Percentiles rank a stretch among this genome's conserved stretches.
Conservation (phyloP, 2,329 filamentous ascomycete genomes). For the Pseudocercospora crystallina region DNA sequence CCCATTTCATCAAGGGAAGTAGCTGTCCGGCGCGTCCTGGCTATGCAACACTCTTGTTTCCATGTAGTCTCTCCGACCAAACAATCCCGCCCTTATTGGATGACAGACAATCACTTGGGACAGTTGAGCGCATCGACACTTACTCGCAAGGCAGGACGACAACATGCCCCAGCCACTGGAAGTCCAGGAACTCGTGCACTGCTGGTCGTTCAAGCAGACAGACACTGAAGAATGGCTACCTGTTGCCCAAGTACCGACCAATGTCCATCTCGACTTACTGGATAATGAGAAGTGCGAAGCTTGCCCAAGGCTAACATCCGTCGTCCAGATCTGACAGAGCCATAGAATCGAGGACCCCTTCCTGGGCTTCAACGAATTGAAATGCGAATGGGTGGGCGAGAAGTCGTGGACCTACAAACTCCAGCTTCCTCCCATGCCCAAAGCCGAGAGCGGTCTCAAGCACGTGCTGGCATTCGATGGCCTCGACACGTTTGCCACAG, state of each 20-base stretch:
- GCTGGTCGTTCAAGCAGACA: conserved; percentile 49
- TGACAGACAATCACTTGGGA: no score
- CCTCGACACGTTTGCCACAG: conserved; percentile 63
- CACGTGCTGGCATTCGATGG: conserved; percentile 61
- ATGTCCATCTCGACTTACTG: conserved; percentile 50
- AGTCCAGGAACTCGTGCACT: conserved; percentile 37
- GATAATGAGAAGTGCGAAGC: conserved; percentile 44
- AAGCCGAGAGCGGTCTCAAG: conserved; percentile 31
- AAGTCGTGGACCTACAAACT: conserved; percentile 49
- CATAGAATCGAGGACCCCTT: conserved; percentile 51
- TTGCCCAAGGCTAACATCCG: not conserved
- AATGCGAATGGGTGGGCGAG: conserved; percentile 52
- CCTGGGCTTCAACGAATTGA: conserved; percentile 51
- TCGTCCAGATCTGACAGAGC: conserved; percentile 13
- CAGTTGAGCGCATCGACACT: no score
- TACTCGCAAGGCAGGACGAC: not conserved
- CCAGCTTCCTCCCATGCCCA: conserved; percentile 37
- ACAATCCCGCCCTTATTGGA: no score
- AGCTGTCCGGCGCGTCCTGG: conserved; percentile 1
- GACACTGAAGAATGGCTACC: conserved; percentile 45
- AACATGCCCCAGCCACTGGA: conserved; percentile 19
- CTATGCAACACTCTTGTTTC: no score
- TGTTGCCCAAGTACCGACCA: conserved; percentile 47
- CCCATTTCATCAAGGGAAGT: conserved; percentile 14
- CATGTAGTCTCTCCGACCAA: no score